phyloP scores from a whole-genome alignment of 768 basidiomycete genomes.

The Leccinum boreale region DNA sequence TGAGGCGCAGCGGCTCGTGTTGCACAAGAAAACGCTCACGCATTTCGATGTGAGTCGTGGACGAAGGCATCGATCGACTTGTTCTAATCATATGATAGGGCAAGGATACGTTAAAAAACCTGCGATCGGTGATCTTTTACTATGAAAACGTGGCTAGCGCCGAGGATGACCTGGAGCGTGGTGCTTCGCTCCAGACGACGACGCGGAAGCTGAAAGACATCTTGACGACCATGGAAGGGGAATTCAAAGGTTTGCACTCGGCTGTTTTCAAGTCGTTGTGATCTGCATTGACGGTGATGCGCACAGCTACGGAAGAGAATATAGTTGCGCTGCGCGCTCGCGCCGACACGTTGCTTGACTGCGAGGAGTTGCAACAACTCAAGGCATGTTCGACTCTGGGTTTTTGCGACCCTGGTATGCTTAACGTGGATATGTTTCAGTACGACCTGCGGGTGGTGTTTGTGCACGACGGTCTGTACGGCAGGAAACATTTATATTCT shows the following conservation, averaged over 20 bases:
- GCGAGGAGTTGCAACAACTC: slow-evolving; percentile 60
- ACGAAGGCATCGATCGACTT: not conserved
- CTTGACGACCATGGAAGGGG: slow-evolving; percentile 48
- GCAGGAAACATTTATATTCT: slow-evolving; percentile 74
- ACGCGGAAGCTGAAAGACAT: slow-evolving; percentile 50
- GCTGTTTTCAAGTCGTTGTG: not conserved
- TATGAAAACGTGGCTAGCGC: slow-evolving; percentile 63
- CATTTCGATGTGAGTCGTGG: slow-evolving; percentile 49
- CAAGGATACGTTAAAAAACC: slow-evolving; percentile 58
- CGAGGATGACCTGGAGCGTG: slow-evolving; percentile 46
- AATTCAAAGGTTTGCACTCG: slow-evolving; percentile 47
- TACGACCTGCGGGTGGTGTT: slow-evolving; percentile 81
- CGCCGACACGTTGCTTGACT: slow-evolving; percentile 49
- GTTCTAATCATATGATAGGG: slow-evolving; percentile 37
- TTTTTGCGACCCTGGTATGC: not conserved
- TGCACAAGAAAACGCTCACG: slow-evolving; percentile 46
- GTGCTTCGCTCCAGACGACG: slow-evolving; percentile 40
- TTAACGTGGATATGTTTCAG: slow-evolving; percentile 33
- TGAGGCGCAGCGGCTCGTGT: slow-evolving; percentile 46
- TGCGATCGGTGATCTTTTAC: slow-evolving; percentile 63
- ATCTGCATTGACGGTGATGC: not conserved
- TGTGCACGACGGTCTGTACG: slow-evolving; percentile 73
- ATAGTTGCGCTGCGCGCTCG: slow-evolving; percentile 45
- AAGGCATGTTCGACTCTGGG: slow-evolving; percentile 38
- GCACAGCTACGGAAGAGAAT: slow-evolving; percentile 50